Evolutionary conservation across 257 asterid species (phyloP), one percentile per base, ranked within the genome.

Genomic region (Jaltomata sinuosa): DNA sequence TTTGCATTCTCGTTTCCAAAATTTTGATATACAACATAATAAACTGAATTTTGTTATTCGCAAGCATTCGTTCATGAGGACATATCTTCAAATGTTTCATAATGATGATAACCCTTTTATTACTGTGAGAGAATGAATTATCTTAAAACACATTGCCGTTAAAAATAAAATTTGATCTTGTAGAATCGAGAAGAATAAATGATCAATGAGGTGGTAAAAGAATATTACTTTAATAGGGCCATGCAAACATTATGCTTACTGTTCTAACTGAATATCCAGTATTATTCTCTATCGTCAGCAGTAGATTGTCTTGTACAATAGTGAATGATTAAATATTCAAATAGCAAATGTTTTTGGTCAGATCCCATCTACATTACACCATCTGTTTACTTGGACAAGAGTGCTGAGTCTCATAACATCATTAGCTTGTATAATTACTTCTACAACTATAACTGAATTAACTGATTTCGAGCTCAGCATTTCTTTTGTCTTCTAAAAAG

Each of bases 311-410:
- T 86, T 80, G 68, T 80, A 82, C 32, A 71, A 11, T 22, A 71
- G 34, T n/a, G 80, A 71, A 71, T 71, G 83, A 80, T 81, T 84
- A 89, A 61, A 86, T 84, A 87, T 83, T 86, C 82, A 86, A 87
- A 83, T 76, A 45, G 79, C 38, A 36, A 36, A 57, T 55, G 78
- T 84, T 83, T 86, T 81, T 84, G 61, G 68, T 76, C 81, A 87
- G 91, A 90, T 79, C 86, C 92, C 19, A n/a, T 71, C 31, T 69
- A 69, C 31, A 69, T 21, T 36, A 55, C 67, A 57, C 25, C 25
- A 65, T 32, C 45, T 65, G 45, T 31, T 65, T 65, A 16, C 42
- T 65, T 65, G 45, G n/a, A 31, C 1, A 65, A 65, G 45, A 65
- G 12, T 16, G 45, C 27, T 34, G 76, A 65, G 72, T 64, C 21